These are phyloP conservation scores for Phaffomyces thermotolerans DNA, from an alignment of 805 yeast species.

Conservation along the genomic window DNA sequence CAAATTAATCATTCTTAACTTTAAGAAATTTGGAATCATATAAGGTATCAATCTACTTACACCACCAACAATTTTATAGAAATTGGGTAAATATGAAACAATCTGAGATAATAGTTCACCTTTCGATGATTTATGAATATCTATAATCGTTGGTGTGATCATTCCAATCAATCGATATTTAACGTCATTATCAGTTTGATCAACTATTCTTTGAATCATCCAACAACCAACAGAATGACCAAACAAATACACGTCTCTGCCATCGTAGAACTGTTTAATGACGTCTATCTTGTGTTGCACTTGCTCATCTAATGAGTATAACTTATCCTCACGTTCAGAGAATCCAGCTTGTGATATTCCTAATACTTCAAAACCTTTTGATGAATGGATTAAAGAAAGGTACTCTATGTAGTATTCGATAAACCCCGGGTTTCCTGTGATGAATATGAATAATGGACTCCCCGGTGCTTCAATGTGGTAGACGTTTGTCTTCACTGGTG, in stretches of 20 bases:
- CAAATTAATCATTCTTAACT: neutral
- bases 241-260: conserved; percentile 37
- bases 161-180: conserved; percentile 45
- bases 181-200: conserved; percentile 10
- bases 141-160: conserved; percentile 63
- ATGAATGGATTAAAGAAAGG: conserved; percentile 35
- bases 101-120: conserved; percentile 29
- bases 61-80: conserved; percentile 28
- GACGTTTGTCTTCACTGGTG: neutral
- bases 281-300: conserved; percentile 48
- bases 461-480: neutral
- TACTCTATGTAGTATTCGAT: conserved; percentile 56
- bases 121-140: conserved; percentile 42
- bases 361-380: conserved; percentile 43
- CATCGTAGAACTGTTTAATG: conserved; percentile 21
- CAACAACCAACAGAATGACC: conserved; percentile 74
- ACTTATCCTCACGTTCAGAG: conserved; percentile 15
- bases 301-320: conserved; percentile 46
- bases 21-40: conserved; percentile 20
- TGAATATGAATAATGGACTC: conserved; percentile 41
- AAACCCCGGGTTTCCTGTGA: conserved; percentile 79
- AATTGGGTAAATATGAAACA: conserved; percentile 19
- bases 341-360: conserved; percentile 66
- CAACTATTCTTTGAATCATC: conserved; percentile 47
- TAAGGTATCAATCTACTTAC: conserved; percentile 18